Conservation (phyloP, 495 filamentous ascomycete species). For the Aspergillus leporis region DNA sequence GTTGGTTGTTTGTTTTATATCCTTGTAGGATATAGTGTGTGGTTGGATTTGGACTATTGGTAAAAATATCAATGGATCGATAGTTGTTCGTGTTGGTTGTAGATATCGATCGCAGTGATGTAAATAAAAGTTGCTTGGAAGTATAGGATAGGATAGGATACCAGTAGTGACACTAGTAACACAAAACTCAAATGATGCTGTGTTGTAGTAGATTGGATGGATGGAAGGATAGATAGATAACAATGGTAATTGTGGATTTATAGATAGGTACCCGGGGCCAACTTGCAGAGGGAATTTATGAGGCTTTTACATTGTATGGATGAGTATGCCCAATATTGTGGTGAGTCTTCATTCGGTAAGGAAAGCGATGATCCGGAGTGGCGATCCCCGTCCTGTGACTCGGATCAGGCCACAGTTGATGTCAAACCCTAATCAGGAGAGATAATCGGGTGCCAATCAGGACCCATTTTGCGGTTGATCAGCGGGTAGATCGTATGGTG, state of each 20-base stretch:
- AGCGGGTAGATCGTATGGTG: background rate
- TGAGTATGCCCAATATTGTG: too few species aligned
- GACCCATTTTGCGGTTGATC: background rate
- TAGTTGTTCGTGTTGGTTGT: too few species aligned
- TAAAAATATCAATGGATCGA: background rate
- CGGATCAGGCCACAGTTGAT: background rate
- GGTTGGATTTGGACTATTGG: too few species aligned
- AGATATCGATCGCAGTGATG: too few species aligned
- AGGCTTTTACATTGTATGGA: background rate
- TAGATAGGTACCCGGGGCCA: background rate
- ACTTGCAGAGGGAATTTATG: background rate
- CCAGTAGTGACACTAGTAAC: background rate
- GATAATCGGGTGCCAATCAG: background rate
- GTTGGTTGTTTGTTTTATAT: background rate
- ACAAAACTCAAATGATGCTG: too few species aligned
- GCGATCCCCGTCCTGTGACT: constrained; percentile 3
- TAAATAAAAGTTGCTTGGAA: too few species aligned
- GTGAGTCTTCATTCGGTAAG: background rate
- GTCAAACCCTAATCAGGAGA: background rate
- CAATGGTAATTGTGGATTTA: too few species aligned
- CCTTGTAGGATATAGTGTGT: background rate
- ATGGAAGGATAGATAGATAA: too few species aligned
- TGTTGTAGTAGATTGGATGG: too few species aligned
- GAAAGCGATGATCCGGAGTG: background rate
- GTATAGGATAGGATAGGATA: too few species aligned